These are phyloP conservation scores for Chrysoporthe cubensis DNA, from an alignment of 2,329 filamentous ascomycete species.

Conservation along the genomic window DNA sequence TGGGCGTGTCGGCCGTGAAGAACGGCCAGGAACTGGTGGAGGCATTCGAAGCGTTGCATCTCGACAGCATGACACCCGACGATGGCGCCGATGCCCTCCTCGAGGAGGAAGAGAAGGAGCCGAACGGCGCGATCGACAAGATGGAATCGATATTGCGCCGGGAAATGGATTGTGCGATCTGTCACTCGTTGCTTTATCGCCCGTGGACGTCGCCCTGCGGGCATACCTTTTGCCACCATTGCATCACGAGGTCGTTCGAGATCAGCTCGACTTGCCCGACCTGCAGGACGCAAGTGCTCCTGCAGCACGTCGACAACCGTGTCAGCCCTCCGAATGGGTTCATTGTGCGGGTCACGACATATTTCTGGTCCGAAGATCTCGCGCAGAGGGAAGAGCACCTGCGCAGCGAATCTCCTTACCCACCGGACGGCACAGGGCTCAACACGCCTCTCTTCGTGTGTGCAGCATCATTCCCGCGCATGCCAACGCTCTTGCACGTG, in stretches of 20 bases:
- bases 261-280: slow-evolving; percentile 74
- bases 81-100: slow-evolving; percentile 45
- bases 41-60: slow-evolving; percentile 65
- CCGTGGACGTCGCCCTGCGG: slow-evolving; percentile 85
- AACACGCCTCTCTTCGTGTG: slow-evolving; percentile 79
- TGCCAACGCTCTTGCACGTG: slow-evolving; percentile 87
- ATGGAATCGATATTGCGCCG: slow-evolving; percentile 65
- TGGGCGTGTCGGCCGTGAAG: slow-evolving; percentile 43
- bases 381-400: slow-evolving; percentile 59
- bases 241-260: slow-evolving; percentile 72
- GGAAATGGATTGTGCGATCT: slow-evolving; percentile 88
- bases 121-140: slow-evolving; percentile 52
- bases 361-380: slow-evolving; percentile 72
- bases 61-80: slow-evolving; percentile 61
- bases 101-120: slow-evolving; percentile 35
- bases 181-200: slow-evolving; percentile 79
- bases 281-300: slow-evolving; percentile 69
- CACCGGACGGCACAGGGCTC: slow-evolving; percentile 53
- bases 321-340: slow-evolving; percentile 62
- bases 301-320: slow-evolving; percentile 48
- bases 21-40: slow-evolving; percentile 65
- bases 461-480: slow-evolving; percentile 77
- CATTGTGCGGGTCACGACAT: slow-evolving; percentile 65
- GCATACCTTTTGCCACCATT: slow-evolving; percentile 85
- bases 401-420: slow-evolving; percentile 58